phyloP scores from a whole-genome alignment of 257 asterid genomes.

The Solanum chmielewskii region DNA sequence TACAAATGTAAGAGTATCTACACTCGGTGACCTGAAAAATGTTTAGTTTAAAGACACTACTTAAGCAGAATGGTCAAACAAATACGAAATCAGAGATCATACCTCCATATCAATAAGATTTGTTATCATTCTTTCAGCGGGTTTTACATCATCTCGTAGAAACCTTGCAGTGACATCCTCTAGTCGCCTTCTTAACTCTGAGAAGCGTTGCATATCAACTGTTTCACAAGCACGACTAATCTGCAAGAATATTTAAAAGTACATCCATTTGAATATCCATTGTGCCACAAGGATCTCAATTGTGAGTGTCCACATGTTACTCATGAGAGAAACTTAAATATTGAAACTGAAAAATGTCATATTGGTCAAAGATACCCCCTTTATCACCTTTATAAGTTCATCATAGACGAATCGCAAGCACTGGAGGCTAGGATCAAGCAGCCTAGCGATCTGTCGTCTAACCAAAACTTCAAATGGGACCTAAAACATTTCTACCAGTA shows the following conservation, averaged over 20 bases:
- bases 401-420: slow-evolving; percentile 86
- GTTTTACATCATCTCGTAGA: slow-evolving; percentile 74
- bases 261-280: background rate
- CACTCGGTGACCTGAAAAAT: background rate
- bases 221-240: slow-evolving; percentile 82
- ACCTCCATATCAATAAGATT: slow-evolving; percentile 91
- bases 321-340: background rate
- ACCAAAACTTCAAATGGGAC: slow-evolving; percentile 95
- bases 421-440: slow-evolving; percentile 95
- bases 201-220: slow-evolving; percentile 78
- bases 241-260: slow-evolving; percentile 14
- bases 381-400: slow-evolving; percentile 81
- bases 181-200: slow-evolving; percentile 55
- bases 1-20: background rate
- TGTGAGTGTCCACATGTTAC: background rate
- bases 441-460: slow-evolving; percentile 75
- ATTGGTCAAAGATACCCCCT: background rate
- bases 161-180: slow-evolving; percentile 67
- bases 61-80: background rate
- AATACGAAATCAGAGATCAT: background rate
- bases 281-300: background rate
- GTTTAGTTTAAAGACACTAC: background rate
- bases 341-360: background rate
- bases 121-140: slow-evolving; percentile 79
- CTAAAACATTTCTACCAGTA: slow-evolving; percentile 22